Evolutionary conservation across 306 rosid genomes (phyloP), one percentile per base, ranked within the genome.

Genomic region (Prunus padus): DNA sequence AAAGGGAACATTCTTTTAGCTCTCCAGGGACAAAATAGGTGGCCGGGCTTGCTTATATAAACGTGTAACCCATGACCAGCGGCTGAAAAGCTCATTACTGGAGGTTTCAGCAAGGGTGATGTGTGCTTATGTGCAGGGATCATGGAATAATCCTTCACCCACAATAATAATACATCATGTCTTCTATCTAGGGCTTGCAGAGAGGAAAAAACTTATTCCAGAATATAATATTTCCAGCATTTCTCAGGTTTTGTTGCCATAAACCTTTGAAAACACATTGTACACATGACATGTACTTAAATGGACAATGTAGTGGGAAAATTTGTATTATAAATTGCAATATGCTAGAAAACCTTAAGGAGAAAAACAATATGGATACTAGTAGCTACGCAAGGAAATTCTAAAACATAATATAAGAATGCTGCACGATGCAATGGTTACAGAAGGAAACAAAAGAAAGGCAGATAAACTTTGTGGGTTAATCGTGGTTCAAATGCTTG

Each of bases 401-500:
- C 9, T 62, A 22, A 62, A 55, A 9, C 11, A 8, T 69, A 44
- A 42, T 42, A 22, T 0, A 56, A 15, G 54, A 8, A 56, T 37
- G 28, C 42, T 5, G 1, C 33, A 37, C 14, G 22, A 8, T 2
- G 14, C 8, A 22, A 25, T 72, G 8, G 25, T 50, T 23, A 16
- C 14, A 3, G 1, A 42, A 10, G 67, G 20, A 55, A 40, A 56
- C 23, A 71, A 55, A 15, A 72, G 5, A 69, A 28, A 59, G 54
- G 67, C 76, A 23, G 52, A 56, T 0, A 55, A n/a, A 20, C 33
- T 14, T 40, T 33, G 50, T 20, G 11, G 30, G 40, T 31, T 65
- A 50, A 64, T 71, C 72, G 62, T 54, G 5, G 44, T 65, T 50
- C 33, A 63, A 52, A 12, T 42, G 44, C 71, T 51, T 66, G 11